Evolutionary conservation across 192 early-diverging fungal genomes (phyloP), one percentile per base, ranked within the genome.

Genomic region (Coemansia sp.): DNA sequence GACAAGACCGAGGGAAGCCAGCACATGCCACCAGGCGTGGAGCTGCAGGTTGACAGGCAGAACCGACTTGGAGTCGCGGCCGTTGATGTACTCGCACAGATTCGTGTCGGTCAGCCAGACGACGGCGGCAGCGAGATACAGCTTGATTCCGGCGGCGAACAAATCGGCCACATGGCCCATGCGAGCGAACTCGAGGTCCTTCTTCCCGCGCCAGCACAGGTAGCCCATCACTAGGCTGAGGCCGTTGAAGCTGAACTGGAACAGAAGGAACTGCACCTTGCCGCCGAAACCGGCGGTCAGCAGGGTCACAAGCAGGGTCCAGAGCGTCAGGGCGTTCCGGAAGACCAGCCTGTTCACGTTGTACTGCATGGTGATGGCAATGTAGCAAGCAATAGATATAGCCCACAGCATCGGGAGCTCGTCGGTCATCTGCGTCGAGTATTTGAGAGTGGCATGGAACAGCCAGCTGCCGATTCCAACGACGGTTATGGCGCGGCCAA

Each of bases 401-500:
- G 78, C 73, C 74, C 85, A 89, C 49, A 89, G 77, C 87, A 89
- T 89, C 1, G 87, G 87, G 40, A 89, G 70, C 57, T 89, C 87
- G 74, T 89, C 87, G 14, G 82, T 73, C 83, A 87, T 86, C 55
- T 92, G 91, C 84, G 86, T 87, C 19, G 77, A 68, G 68, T 87
- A 87, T 42, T 81, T 76, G 5, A 94, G 76, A 0, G 92, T 91
- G 17, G 85, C 89, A 70, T 92, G 92, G 82, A 92, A 92, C 62
- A 89, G 76, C 61, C 88, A 89, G 55, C 87, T 88, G 19, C 92
- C 92, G 22, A 90, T 71, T 10, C 92, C 92, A n/a, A 93, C 86
- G 0, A 90, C 73, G 15, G 87, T 82, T 48, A 93, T 84, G 4
- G 86, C 79, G 5, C 82, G 74, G 49, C 84, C 87, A 9, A 84